phyloP scores from a whole-genome alignment of 164 flowering plant species.

The Vitis rupestris region DNA sequence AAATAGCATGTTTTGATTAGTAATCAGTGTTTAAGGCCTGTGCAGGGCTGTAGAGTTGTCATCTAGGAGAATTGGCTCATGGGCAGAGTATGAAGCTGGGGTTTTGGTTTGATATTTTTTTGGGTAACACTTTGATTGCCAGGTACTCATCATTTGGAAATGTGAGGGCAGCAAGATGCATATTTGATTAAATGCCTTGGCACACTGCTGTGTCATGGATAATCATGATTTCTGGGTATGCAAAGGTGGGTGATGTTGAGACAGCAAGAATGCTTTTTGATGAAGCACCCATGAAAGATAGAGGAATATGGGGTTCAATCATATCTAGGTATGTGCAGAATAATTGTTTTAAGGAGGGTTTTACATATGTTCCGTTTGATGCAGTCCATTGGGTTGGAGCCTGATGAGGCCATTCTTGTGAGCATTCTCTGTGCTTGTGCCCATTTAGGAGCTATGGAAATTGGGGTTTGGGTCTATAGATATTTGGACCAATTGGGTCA shows the following conservation, averaged over 20 bases:
- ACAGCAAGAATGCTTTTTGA: conserved; percentile 52
- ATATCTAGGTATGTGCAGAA: conserved; percentile 66
- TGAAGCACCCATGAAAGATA: conserved; percentile 53
- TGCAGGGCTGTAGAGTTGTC: conserved; percentile 20
- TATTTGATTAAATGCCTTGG: conserved; percentile 47
- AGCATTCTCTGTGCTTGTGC: conserved; percentile 65
- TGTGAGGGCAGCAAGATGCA: conserved; percentile 31
- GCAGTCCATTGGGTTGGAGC: conserved; percentile 40
- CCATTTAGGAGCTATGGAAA: conserved; percentile 57
- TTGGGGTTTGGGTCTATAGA: conserved; percentile 58
- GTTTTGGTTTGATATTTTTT: conserved; percentile 36
- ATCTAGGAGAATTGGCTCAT: conserved; percentile 43
- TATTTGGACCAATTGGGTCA: conserved; percentile 21
- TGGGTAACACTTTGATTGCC: conserved; percentile 48
- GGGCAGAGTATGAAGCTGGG: conserved; percentile 45
- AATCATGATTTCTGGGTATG: conserved; percentile 56
- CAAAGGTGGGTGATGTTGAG: conserved; percentile 51
- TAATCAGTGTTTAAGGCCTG: conserved; percentile 34
- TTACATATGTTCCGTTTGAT: conserved; percentile 51
- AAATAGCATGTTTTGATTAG: no score
- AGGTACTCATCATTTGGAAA: conserved; percentile 40
- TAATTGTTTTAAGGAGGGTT: conserved; percentile 58
- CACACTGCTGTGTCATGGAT: conserved; percentile 53
- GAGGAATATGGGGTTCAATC: conserved; percentile 67
- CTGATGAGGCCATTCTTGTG: conserved; percentile 58